Percentiles rank a stretch among this genome's conserved stretches.
Evolutionary conservation across 129 eudicot genomes (phyloP).

Genomic region (Flaveria bidentis): DNA sequence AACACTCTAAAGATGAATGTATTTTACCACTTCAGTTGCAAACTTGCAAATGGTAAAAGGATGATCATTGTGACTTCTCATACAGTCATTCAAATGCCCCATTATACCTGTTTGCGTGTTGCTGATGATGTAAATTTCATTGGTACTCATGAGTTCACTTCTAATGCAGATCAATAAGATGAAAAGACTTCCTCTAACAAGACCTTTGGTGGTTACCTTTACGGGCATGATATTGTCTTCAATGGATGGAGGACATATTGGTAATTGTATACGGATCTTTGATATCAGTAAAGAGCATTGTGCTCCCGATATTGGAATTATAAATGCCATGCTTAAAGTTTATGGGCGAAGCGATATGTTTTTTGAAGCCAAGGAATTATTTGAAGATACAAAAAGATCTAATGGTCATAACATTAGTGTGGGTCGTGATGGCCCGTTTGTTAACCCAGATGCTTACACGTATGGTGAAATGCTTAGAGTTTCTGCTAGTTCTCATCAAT

Average conservation of each 20-base stretch:
- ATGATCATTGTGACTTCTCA: not conserved
- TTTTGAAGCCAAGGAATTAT: slow-evolving; percentile 72
- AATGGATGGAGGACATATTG: slow-evolving; percentile 78
- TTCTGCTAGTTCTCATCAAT: slow-evolving; percentile 77
- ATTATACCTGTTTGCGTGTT: not conserved
- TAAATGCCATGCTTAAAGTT: slow-evolving; percentile 83
- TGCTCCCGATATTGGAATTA: slow-evolving; percentile 68
- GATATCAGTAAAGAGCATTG: slow-evolving; percentile 56
- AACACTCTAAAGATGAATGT: not conserved
- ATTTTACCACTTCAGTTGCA: not conserved
- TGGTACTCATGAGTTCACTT: not conserved
- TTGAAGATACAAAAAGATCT: slow-evolving; percentile 58
- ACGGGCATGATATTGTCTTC: slow-evolving; percentile 90
- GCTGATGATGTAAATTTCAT: slow-evolving; percentile 7
- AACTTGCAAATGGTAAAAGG: not conserved
- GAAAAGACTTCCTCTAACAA: slow-evolving; percentile 56
- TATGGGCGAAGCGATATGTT: slow-evolving; percentile 88
- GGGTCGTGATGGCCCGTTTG: slow-evolving; percentile 41
- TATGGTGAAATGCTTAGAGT: slow-evolving; percentile 76
- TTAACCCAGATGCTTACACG: slow-evolving; percentile 36
- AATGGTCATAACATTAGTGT: slow-evolving; percentile 31
- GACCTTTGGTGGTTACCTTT: slow-evolving; percentile 72
- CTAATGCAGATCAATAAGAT: slow-evolving; percentile 73
- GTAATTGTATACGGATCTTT: slow-evolving; percentile 61
- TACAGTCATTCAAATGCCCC: not conserved